A percentile compares a stretch with the other conserved stretches of the same genome.
Evolutionary conservation across 768 basidiomycete genomes (phyloP).

Genomic region (Kwoniella newhampshirensis): DNA sequence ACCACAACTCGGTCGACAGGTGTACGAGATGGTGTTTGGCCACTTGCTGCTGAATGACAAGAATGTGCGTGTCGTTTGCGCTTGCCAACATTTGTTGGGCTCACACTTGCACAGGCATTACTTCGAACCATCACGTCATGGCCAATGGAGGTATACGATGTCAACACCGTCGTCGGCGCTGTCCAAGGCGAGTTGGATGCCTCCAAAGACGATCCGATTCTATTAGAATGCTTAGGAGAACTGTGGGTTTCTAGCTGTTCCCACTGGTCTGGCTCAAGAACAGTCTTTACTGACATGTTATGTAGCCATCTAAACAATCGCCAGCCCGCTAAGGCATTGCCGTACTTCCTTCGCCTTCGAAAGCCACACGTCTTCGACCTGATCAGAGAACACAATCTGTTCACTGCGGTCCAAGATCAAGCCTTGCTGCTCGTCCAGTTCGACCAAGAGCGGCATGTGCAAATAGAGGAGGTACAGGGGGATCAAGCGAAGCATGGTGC

Average conservation of each 20-base stretch:
- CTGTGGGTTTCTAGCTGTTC: slow-evolving; percentile 59
- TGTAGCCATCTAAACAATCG: slow-evolving; percentile 76
- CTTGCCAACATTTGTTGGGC: background rate
- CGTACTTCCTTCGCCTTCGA: slow-evolving; percentile 81
- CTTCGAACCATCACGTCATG: slow-evolving; percentile 77
- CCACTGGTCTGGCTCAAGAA: slow-evolving; percentile 1
- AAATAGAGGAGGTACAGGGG: slow-evolving; percentile 23
- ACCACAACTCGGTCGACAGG: slow-evolving; percentile 75
- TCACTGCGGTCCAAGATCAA: slow-evolving; percentile 92
- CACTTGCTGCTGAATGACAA: slow-evolving; percentile 78
- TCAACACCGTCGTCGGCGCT: slow-evolving; percentile 81
- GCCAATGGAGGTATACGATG: slow-evolving; percentile 88
- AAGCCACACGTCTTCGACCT: slow-evolving; percentile 89
- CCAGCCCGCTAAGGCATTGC: slow-evolving; percentile 90
- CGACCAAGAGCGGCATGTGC: slow-evolving; percentile 65
- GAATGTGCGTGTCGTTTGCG: slow-evolving; percentile 57
- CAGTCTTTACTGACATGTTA: background rate
- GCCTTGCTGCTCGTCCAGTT: slow-evolving; percentile 90
- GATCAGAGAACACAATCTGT: slow-evolving; percentile 88
- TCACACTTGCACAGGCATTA: slow-evolving; percentile 60
- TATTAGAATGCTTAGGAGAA: slow-evolving; percentile 95
- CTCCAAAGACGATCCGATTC: slow-evolving; percentile 59
- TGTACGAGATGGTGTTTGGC: slow-evolving; percentile 93
- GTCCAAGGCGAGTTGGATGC: slow-evolving; percentile 77
- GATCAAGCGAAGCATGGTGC: slow-evolving; percentile 59